Conservation (phyloP, 1,139 yeast genomes). For the Taphrina flavorubra region DNA sequence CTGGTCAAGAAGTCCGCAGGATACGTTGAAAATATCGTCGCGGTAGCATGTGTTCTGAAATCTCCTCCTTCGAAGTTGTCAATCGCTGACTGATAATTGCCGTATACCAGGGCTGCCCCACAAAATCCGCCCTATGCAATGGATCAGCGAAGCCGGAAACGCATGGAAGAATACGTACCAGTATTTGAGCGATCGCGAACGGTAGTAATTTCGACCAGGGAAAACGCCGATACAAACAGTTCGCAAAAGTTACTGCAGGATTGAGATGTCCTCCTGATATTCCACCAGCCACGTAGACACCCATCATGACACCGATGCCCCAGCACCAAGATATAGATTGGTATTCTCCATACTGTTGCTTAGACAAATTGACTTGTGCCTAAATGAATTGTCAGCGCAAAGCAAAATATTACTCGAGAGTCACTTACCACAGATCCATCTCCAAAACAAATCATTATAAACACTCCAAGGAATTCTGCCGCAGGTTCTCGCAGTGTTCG, state of each 20-base stretch:
- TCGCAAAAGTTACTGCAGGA: conserved; percentile 51
- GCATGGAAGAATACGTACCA: conserved; percentile 21
- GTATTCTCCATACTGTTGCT: conserved; percentile 54
- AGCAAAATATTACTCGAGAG: conserved; percentile 48
- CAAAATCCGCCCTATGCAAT: conserved; percentile 48
- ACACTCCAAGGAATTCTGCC: conserved; percentile 55
- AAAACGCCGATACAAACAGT: conserved; percentile 50
- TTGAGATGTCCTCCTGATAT: conserved; percentile 51
- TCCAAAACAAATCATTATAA: conserved; percentile 40
- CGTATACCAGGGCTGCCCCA: conserved; percentile 50
- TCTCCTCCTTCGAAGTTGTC: conserved; percentile 48
- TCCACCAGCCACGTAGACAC: conserved; percentile 48
- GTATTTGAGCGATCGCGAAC: conserved; percentile 49
- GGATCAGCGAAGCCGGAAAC: neutral
- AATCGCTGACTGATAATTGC: conserved; percentile 50
- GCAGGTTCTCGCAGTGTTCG: conserved; percentile 48
- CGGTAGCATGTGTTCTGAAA: conserved; percentile 50
- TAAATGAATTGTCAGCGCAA: conserved; percentile 53
- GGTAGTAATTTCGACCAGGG: conserved; percentile 51
- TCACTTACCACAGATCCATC: conserved; percentile 20
- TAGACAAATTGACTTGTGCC: conserved; percentile 50
- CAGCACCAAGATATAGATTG: conserved; percentile 57
- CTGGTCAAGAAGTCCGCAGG: conserved; percentile 56
- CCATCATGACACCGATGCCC: conserved; percentile 59
- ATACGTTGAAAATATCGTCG: conserved; percentile 58